phyloP scores from a whole-genome alignment of 352 stramenopile species.

The Phytopythium oedochilum region DNA sequence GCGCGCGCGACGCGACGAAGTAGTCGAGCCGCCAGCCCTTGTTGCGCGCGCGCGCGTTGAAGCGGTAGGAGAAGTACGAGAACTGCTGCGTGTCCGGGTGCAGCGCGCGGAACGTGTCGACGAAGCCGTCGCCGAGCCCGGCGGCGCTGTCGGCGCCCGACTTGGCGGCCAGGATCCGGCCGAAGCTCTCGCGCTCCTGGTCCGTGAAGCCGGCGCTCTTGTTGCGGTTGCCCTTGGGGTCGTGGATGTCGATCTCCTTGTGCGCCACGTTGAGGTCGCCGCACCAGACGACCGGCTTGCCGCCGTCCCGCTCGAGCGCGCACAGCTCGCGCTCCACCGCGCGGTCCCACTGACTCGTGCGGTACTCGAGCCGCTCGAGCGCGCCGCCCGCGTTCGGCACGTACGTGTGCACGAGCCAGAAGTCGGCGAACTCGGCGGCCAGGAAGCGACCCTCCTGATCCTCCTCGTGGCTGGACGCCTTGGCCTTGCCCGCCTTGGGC shows the following conservation, averaged over 20 bases:
- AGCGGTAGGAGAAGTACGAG: constrained; percentile 81
- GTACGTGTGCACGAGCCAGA: constrained; percentile 87
- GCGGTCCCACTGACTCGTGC: constrained; percentile 73
- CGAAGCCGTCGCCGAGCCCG: constrained; percentile 31
- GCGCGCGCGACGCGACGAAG: constrained; percentile 63
- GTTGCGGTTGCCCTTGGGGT: constrained; percentile 78
- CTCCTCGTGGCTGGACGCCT: neutral
- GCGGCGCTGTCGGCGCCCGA: neutral
- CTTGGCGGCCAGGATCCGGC: constrained; percentile 32
- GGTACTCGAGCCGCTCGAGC: constrained; percentile 66
- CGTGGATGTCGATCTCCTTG: constrained; percentile 87
- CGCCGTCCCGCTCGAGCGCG: constrained; percentile 44
- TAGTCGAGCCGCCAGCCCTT: constrained; percentile 88
- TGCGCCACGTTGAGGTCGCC: constrained; percentile 84
- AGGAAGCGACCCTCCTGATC: constrained; percentile 79
- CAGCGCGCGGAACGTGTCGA: constrained; percentile 70
- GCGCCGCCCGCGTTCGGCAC: constrained; percentile 73
- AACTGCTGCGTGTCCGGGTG: constrained; percentile 62
- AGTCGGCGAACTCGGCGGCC: constrained; percentile 62
- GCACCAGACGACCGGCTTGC: constrained; percentile 82
- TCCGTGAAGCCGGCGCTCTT: constrained; percentile 79
- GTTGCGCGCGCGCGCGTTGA: constrained; percentile 75
- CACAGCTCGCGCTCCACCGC: constrained; percentile 67
- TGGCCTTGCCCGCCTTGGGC: constrained; percentile 24
- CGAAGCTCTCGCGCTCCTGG: constrained; percentile 73